Evolutionary conservation across 257 asterid species (phyloP).

Genomic region (Nicotiana attenuata): DNA sequence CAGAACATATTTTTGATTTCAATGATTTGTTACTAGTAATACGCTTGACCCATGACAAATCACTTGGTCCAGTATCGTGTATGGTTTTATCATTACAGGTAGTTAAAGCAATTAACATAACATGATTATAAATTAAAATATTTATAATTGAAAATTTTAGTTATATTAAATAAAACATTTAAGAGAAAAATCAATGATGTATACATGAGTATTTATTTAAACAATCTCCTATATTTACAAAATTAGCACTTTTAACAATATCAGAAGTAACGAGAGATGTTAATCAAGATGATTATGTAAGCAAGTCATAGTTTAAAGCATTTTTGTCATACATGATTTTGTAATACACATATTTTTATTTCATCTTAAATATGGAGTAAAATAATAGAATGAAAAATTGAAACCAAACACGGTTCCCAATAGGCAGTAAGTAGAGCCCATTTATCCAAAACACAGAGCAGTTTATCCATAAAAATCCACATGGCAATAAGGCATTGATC

Average conservation of each 20-base stretch:
- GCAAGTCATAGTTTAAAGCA: not conserved
- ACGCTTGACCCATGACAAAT: not conserved
- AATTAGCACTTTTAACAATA: too few species aligned
- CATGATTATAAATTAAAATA: not conserved
- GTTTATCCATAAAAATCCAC: conserved; percentile 64
- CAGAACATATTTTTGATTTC: not conserved
- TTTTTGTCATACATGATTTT: not conserved
- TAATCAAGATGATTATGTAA: too few species aligned
- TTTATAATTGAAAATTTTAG: not conserved
- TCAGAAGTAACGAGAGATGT: not conserved
- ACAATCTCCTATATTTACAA: not conserved
- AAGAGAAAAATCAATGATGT: not conserved
- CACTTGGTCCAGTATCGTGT: not conserved
- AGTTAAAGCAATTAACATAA: not conserved
- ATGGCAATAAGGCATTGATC: conserved; percentile 53
- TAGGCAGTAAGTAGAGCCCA: not conserved
- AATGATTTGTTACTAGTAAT: not conserved
- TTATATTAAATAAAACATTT: not conserved
- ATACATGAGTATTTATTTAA: not conserved
- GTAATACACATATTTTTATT: not conserved
- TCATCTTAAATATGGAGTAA: not conserved
- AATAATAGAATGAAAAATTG: not conserved
- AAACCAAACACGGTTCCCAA: not conserved
- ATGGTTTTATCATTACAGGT: not conserved
- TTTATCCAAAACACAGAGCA: conserved; percentile 29